Evolutionary conservation across 2,329 filamentous ascomycete species (phyloP), one percentile per base, ranked within the genome.

Genomic region (Hortaea werneckii): DNA sequence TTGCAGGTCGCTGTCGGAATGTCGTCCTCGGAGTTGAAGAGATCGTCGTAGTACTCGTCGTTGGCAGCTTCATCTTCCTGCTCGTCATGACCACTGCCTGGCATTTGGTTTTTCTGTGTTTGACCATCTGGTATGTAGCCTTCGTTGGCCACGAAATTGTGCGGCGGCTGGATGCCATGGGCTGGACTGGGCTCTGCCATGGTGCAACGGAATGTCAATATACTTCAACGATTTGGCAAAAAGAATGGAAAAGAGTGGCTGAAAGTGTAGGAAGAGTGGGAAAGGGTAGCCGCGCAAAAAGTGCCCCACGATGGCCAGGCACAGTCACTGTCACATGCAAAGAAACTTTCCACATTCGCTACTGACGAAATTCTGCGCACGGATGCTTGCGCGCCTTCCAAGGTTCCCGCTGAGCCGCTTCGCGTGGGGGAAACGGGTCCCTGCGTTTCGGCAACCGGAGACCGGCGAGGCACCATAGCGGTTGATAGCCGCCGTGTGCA

Each of bases 1-100:
- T 6, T 71, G 70, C 41, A 80, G 70, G 28, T 77, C 74, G 50
- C 76, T 73, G 43, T 83, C 77, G 49, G 80, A 79, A 79, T 71
- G 34, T 83, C 75, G 10, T 83, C 79, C 30, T 79, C 74, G 11
- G 56, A 60, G 20, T 64, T 63, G 56, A 77, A 74, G 45, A 85
- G 77, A 49, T 81, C 78, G 47, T 81, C 78, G 38, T 80, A 72
- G 7, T 82, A 77, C n/a, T 76, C 73, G 30, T 52, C 55, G 7
- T 82, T 77, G 12, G 76, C 73, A 28, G 48, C 55, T 41, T 57
- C 48, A 7, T 57, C 58, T 32, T 51, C 47, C 3, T 54, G 52
- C 29, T 55, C 48, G 29, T 52, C 50, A 13, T 42, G 49, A 32
- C 52, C 57, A 37, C 54, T 56, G 12, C 56, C 57, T 5, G 57